A percentile compares a stretch with the other conserved stretches of the same genome.
These are phyloP conservation scores for Climacium dendroides DNA, from an alignment of 225 moss, liverwort and hornwort species.

Conservation along the genomic window DNA sequence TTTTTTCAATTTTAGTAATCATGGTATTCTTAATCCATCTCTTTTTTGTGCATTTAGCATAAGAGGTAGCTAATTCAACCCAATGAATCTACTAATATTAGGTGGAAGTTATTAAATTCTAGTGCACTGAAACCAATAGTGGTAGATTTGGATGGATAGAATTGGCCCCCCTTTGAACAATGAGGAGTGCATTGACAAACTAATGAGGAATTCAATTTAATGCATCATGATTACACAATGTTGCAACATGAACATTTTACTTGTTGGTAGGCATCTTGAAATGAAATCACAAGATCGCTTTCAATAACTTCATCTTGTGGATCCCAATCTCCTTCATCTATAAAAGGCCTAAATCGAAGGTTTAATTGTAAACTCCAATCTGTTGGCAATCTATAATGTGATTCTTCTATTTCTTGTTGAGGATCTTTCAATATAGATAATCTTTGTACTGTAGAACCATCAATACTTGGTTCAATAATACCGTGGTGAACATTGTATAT, in stretches of 20 bases:
- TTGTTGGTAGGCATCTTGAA: slow-evolving; percentile 15
- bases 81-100: accelerated
- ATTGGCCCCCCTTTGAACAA: background rate
- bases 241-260: background rate
- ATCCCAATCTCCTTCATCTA: slow-evolving; percentile 10
- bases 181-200: background rate
- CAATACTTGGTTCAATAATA: slow-evolving; percentile 3
- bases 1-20: background rate
- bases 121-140: background rate
- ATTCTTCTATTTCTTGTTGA: background rate
- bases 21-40: too few relatives aligned
- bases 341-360: slow-evolving; percentile 12
- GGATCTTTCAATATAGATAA: slow-evolving; percentile 3
- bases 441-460: background rate
- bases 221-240: background rate
- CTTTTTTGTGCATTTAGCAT: background rate
- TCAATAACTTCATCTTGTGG: slow-evolving; percentile 16
- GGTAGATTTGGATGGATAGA: background rate
- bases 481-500: background rate
- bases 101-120: background rate
- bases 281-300: slow-evolving; percentile 2
- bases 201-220: background rate
- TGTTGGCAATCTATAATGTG: slow-evolving; percentile 8
- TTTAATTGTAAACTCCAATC: slow-evolving; percentile 30
- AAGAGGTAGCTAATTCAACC: background rate